phyloP scores from a whole-genome alignment of 192 early-diverging fungal species.

The Umbelopsis ramanniana region DNA sequence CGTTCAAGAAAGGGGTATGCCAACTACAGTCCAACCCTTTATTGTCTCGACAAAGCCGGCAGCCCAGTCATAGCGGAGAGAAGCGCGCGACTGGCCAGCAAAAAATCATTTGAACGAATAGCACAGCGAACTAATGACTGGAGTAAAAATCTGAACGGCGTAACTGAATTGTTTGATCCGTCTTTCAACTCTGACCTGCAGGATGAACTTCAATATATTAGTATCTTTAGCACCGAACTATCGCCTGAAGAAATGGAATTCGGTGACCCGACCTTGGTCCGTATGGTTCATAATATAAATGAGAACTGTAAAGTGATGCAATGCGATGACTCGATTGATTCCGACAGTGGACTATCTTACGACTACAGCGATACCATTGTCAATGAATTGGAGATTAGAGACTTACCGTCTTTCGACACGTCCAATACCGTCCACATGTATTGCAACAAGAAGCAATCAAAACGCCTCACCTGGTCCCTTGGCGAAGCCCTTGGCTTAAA shows the following conservation, averaged over 20 bases:
- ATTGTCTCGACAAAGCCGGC: neutral
- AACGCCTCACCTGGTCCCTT: slow-evolving; percentile 9
- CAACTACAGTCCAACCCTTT: neutral
- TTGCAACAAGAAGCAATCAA: neutral
- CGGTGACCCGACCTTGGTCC: slow-evolving; percentile 1
- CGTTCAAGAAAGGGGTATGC: slow-evolving; percentile 25
- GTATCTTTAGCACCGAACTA: slow-evolving; percentile 12
- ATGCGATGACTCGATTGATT: neutral
- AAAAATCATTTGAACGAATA: slow-evolving; percentile 19
- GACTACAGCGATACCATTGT: slow-evolving; percentile 13
- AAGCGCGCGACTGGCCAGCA: slow-evolving; percentile 16
- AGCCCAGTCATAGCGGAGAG: slow-evolving; percentile 8
- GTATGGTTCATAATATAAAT: slow-evolving; percentile 6
- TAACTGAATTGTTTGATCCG: neutral
- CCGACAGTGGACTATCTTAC: neutral
- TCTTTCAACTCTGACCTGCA: neutral
- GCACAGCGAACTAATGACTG: slow-evolving; percentile 4
- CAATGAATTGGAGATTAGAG: neutral
- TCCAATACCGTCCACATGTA: neutral
- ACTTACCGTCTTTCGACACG: neutral
- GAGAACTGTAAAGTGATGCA: neutral
- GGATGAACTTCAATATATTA: slow-evolving; percentile 11
- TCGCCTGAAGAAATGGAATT: neutral
- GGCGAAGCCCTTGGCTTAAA: neutral
- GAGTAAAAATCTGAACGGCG: slow-evolving; percentile 2